phyloP scores from a whole-genome alignment of 2,329 filamentous ascomycete species.

The Nothophoma quercina region DNA sequence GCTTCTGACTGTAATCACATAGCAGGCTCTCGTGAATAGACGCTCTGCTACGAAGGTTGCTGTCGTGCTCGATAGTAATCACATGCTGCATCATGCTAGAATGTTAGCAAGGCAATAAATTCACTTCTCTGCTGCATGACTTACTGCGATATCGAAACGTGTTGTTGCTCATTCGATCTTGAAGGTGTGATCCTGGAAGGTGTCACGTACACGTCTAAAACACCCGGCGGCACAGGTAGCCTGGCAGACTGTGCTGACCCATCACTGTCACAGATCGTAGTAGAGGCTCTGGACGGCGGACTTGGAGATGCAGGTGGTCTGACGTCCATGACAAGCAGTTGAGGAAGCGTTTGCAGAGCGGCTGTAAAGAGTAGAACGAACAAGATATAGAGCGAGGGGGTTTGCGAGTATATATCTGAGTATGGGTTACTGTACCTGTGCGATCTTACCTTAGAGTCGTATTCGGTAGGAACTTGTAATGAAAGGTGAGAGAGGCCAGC shows the following conservation, averaged over 20 bases:
- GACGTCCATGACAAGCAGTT: not conserved
- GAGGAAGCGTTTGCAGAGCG: not conserved
- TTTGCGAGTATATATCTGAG: not conserved
- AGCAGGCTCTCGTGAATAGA: conserved; percentile 23
- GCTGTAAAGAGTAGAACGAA: too few species aligned
- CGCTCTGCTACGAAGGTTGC: conserved; percentile 5
- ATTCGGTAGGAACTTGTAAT: too few species aligned
- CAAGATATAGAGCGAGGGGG: too few species aligned
- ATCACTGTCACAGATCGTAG: not conserved
- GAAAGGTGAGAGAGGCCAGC: not conserved
- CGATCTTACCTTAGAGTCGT: not conserved
- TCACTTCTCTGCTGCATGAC: too few species aligned
- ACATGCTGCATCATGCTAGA: conserved; percentile 20
- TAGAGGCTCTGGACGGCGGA: not conserved
- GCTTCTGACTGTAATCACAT: conserved; percentile 20
- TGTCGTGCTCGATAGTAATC: conserved; percentile 25
- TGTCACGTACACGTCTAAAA: not conserved
- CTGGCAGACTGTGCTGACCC: not conserved
- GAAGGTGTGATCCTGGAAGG: not conserved
- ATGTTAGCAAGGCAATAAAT: not conserved
- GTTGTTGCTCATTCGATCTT: not conserved
- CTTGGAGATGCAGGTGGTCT: not conserved
- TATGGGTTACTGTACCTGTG: not conserved
- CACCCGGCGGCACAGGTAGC: not conserved
- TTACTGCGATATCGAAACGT: not conserved